phyloP scores from a whole-genome alignment of 228 moss, liverwort and hornwort genomes.

The Sphagnum fallax region DNA sequence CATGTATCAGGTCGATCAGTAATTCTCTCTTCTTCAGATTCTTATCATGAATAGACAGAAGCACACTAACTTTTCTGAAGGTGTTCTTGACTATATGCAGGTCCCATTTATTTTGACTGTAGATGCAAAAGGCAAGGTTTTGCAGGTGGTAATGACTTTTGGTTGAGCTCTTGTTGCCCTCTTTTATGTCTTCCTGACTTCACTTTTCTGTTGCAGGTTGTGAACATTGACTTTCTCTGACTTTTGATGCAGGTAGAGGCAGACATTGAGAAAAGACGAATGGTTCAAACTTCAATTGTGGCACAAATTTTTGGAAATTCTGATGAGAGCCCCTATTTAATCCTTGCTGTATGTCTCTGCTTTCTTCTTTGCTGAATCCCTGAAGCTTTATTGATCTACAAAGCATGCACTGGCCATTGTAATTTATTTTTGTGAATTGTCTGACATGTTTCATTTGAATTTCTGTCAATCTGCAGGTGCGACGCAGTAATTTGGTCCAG shows the following conservation, averaged over 20 bases:
- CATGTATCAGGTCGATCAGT: too few relatives aligned
- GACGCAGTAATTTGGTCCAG: conserved; percentile 48
- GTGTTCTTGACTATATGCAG: conserved; percentile 18
- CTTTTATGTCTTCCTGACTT: neutral
- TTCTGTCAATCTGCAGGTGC: conserved; percentile 26
- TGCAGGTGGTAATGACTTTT: conserved; percentile 34
- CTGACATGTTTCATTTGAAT: neutral
- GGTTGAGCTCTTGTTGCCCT: neutral
- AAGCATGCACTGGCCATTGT: neutral
- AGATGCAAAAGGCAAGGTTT: conserved; percentile 70
- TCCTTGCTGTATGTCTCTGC: conserved; percentile 43
- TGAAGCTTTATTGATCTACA: neutral
- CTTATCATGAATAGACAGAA: too few relatives aligned
- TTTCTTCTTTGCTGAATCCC: neutral
- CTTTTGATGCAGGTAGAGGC: conserved; percentile 43
- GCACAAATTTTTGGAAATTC: conserved; percentile 36
- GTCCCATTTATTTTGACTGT: conserved; percentile 55
- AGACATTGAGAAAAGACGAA: conserved; percentile 38
- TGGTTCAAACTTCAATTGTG: conserved; percentile 37
- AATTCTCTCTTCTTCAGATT: too few relatives aligned
- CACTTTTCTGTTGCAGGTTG: neutral
- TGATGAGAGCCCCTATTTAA: conserved; percentile 43
- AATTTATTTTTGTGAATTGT: neutral
- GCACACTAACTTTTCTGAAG: too few relatives aligned
- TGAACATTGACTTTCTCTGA: neutral